These are phyloP conservation scores for Macaranga tanarius DNA, from an alignment of 441 rosid species.

Conservation along the genomic window DNA sequence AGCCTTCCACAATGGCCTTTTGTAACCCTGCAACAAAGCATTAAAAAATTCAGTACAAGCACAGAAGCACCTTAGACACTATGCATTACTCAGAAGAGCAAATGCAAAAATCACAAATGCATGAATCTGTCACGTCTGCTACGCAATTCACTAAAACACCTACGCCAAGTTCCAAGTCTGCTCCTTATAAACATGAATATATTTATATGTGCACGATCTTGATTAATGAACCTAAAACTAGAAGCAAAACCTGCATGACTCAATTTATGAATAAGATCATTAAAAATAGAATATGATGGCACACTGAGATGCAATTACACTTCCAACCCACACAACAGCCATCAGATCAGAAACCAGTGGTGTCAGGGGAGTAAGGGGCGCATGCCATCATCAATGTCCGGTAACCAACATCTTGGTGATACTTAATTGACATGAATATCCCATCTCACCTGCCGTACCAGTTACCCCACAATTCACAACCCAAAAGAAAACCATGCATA, in stretches of 20 bases:
- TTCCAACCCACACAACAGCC: too few relatives aligned
- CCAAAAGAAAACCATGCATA: neutral
- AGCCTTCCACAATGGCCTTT: slow-evolving; percentile 63
- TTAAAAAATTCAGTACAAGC: neutral
- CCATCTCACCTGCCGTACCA: neutral
- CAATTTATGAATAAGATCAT: too few relatives aligned
- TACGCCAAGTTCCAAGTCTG: neutral
- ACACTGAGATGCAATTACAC: too few relatives aligned
- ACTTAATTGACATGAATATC: neutral
- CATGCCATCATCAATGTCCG: neutral
- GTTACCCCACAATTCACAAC: neutral
- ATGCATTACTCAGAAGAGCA: neutral
- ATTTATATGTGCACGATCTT: neutral
- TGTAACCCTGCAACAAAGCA: slow-evolving; percentile 51
- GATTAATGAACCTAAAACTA: neutral
- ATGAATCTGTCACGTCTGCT: neutral
- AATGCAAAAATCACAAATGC: neutral
- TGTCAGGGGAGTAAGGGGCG: too few relatives aligned
- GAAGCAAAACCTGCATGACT: too few relatives aligned
- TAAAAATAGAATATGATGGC: too few relatives aligned
- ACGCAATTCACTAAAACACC: neutral
- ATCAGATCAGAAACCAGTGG: too few relatives aligned
- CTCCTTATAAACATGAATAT: neutral
- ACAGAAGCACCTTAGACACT: neutral
- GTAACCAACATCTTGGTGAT: neutral